These are phyloP conservation scores for Penicillium argentinense DNA, from an alignment of 495 filamentous ascomycete species.

Conservation along the genomic window DNA sequence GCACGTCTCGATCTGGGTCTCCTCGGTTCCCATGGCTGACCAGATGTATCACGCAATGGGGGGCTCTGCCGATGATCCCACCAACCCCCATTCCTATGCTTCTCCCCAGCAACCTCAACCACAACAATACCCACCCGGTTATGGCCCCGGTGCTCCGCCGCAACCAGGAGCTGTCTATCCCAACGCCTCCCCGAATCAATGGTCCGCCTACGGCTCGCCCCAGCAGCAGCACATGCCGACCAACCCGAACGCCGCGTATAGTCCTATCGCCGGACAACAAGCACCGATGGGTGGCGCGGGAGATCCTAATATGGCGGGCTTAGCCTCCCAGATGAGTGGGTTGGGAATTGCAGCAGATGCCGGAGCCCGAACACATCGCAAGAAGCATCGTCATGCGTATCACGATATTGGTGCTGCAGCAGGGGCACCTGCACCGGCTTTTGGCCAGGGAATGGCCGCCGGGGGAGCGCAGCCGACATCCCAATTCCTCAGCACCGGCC, in stretches of 20 bases:
- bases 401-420: slow-evolving; percentile 73
- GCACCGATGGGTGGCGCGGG: slow-evolving; percentile 28
- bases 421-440: slow-evolving; percentile 50
- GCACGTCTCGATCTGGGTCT: slow-evolving; percentile 1
- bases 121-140: slow-evolving; percentile 53
- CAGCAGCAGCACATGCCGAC: slow-evolving; percentile 30
- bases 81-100: slow-evolving; percentile 61
- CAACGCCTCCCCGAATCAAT: slow-evolving; percentile 37
- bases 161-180: slow-evolving; percentile 54
- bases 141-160: slow-evolving; percentile 56
- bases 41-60: slow-evolving; percentile 77
- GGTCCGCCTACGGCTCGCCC: slow-evolving; percentile 44
- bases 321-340: slow-evolving; percentile 85
- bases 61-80: slow-evolving; percentile 61
- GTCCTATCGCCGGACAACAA: slow-evolving; percentile 27
- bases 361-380: slow-evolving; percentile 64
- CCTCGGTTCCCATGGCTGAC: slow-evolving; percentile 60
- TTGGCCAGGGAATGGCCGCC: slow-evolving; percentile 64
- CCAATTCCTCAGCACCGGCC: slow-evolving; percentile 71
- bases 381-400: slow-evolving; percentile 93
- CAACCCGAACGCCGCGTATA: slow-evolving; percentile 32
- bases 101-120: slow-evolving; percentile 46
- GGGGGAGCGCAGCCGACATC: slow-evolving; percentile 53
- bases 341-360: slow-evolving; percentile 71
- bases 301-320: slow-evolving; percentile 52